Evolutionary conservation across 1,139 yeast genomes (phyloP).

Genomic region (Candida pseudoviswanathii): DNA sequence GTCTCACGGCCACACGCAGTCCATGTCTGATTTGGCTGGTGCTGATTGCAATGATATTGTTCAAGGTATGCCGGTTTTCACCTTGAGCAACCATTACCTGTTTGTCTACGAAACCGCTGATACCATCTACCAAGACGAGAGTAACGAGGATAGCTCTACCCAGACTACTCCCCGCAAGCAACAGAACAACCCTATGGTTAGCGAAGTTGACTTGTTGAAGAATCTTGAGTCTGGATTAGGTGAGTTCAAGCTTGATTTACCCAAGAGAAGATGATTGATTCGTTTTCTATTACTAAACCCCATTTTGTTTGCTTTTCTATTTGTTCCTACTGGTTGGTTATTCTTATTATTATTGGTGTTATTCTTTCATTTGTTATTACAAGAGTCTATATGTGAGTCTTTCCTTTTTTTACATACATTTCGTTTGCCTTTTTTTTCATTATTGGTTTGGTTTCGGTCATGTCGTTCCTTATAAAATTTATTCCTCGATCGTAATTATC

Average conservation of each 20-base stretch:
- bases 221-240: constrained; percentile 41
- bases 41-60: neutral
- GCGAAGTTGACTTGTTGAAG: constrained; percentile 20
- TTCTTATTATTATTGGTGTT: constrained; percentile 1
- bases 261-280: constrained; percentile 9
- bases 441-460: constrained; percentile 3
- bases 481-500: constrained; percentile 6
- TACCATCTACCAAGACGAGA: constrained; percentile 9
- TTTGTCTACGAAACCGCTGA: constrained; percentile 23
- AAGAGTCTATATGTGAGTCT: neutral
- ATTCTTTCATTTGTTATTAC: neutral
- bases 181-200: neutral
- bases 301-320: neutral
- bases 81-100: constrained; percentile 21
- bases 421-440: neutral
- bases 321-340: neutral
- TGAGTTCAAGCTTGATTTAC: constrained; percentile 36
- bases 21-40: constrained; percentile 9
- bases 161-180: constrained; percentile 5
- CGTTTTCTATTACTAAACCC: neutral
- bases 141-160: constrained; percentile 1
- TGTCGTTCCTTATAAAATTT: constrained; percentile 4
- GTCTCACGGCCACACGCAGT: constrained; percentile 3
- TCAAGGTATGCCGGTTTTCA: constrained; percentile 16
- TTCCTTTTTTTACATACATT: neutral